Conservation (phyloP, 768 basidiomycete genomes). For the Termitomyces sp. region DNA sequence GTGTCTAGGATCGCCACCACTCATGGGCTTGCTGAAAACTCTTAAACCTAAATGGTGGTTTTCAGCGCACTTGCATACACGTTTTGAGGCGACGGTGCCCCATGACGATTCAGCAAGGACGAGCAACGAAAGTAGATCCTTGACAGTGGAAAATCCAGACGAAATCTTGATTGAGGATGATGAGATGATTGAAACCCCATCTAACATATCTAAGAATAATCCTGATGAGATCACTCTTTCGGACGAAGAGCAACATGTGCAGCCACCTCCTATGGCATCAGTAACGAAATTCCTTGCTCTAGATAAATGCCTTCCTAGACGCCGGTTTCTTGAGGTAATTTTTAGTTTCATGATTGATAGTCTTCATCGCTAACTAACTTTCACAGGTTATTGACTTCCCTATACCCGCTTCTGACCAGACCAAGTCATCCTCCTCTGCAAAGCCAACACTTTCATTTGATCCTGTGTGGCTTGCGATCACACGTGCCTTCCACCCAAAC, state of each 20-base stretch:
- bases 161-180: slow-evolving; percentile 43
- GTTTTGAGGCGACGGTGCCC: slow-evolving; percentile 68
- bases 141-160: slow-evolving; percentile 19
- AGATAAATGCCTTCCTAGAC: slow-evolving; percentile 78
- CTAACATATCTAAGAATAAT: slow-evolving; percentile 2
- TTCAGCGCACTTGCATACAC: slow-evolving; percentile 84
- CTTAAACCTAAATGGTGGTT: slow-evolving; percentile 89
- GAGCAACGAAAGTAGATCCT: not conserved
- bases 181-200: slow-evolving; percentile 27
- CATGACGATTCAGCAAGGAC: slow-evolving; percentile 25
- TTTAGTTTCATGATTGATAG: not conserved
- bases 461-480: slow-evolving; percentile 92
- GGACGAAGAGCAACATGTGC: slow-evolving; percentile 41
- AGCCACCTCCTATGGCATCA: slow-evolving; percentile 13
- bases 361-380: not conserved
- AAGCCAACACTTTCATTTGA: slow-evolving; percentile 60
- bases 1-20: slow-evolving; percentile 79
- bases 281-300: slow-evolving; percentile 83
- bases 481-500: slow-evolving; percentile 78
- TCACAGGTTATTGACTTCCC: slow-evolving; percentile 69
- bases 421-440: not conserved
- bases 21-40: slow-evolving; percentile 68
- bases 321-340: slow-evolving; percentile 77
- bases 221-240: slow-evolving; percentile 40
- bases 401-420: slow-evolving; percentile 14